These are phyloP conservation scores for Penstemon davidsonii DNA, from an alignment of 257 asterid genomes.

Conservation along the genomic window DNA sequence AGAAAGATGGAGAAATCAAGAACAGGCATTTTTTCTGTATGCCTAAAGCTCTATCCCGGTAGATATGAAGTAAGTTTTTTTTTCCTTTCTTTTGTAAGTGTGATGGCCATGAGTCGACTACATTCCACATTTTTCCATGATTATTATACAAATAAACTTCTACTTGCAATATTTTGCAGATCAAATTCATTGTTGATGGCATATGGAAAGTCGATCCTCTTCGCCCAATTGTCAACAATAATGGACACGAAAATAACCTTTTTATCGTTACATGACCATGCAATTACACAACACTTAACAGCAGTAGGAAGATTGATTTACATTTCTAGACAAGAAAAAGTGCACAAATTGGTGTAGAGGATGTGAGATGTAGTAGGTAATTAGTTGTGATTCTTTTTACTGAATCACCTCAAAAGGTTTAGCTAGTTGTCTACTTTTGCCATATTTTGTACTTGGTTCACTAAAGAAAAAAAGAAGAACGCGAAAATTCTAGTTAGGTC, in stretches of 20 bases:
- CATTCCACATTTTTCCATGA: slow-evolving; percentile 1
- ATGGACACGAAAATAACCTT: slow-evolving; percentile 74
- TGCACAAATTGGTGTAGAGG: slow-evolving; percentile 2
- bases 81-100: too few relatives aligned
- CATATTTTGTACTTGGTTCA: too few relatives aligned
- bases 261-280: slow-evolving; percentile 45
- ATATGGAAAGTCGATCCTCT: slow-evolving; percentile 79
- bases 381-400: slow-evolving; percentile 22
- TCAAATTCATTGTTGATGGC: slow-evolving; percentile 91
- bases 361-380: slow-evolving; percentile 27
- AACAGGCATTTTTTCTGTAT: slow-evolving; percentile 61
- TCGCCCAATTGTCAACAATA: slow-evolving; percentile 54
- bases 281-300: slow-evolving; percentile 6
- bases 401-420: not conserved
- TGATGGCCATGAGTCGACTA: not conserved
- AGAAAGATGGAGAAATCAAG: slow-evolving; percentile 77
- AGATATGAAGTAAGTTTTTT: slow-evolving; percentile 69
- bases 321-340: not conserved
- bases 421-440: not conserved
- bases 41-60: slow-evolving; percentile 83
- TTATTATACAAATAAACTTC: not conserved
- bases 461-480: too few relatives aligned
- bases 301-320: not conserved
- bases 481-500: too few relatives aligned
- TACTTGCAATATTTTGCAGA: slow-evolving; percentile 43